phyloP scores from a whole-genome alignment of 1,284 basidiomycete species.

The Malassezia arunalokei region DNA sequence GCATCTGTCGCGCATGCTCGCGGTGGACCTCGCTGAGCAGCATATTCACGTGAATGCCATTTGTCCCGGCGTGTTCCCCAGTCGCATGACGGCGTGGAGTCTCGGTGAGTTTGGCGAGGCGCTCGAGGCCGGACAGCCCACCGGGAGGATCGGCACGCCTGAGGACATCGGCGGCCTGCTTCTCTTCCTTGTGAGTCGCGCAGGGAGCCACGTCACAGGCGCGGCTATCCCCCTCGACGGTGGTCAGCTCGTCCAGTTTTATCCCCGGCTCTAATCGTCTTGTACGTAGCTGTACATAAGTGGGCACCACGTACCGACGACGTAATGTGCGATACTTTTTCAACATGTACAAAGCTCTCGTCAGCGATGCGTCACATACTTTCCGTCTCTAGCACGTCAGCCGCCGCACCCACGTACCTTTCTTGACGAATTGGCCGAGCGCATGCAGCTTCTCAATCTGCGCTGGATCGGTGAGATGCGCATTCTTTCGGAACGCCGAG shows the following conservation, averaged over 20 bases:
- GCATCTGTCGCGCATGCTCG: slow-evolving; percentile 64
- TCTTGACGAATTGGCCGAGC: slow-evolving; percentile 37
- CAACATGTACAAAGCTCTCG: slow-evolving; percentile 30
- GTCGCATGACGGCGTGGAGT: slow-evolving; percentile 72
- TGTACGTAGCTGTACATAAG: background rate
- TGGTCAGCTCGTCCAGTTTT: slow-evolving; percentile 48
- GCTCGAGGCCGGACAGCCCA: slow-evolving; percentile 37
- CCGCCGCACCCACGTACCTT: slow-evolving; percentile 21
- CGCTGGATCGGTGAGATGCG: slow-evolving; percentile 34
- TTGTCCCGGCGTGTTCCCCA: slow-evolving; percentile 64
- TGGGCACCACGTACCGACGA: slow-evolving; percentile 19
- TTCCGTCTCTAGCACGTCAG: slow-evolving; percentile 28
- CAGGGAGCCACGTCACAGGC: slow-evolving; percentile 62
- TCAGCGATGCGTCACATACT: slow-evolving; percentile 5
- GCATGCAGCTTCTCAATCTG: slow-evolving; percentile 34
- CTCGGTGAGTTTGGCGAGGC: slow-evolving; percentile 51
- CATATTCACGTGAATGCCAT: slow-evolving; percentile 62
- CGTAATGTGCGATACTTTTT: slow-evolving; percentile 43
- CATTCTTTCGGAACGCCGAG: slow-evolving; percentile 30
- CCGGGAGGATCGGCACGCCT: slow-evolving; percentile 55
- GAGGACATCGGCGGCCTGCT: slow-evolving; percentile 64
- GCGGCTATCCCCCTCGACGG: slow-evolving; percentile 59
- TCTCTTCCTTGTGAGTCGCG: slow-evolving; percentile 61
- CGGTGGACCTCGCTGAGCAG: slow-evolving; percentile 56
- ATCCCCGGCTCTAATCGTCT: slow-evolving; percentile 9